Evolutionary conservation across 768 basidiomycete genomes (phyloP), one percentile per base, ranked within the genome.

Genomic region (Postia placenta): DNA sequence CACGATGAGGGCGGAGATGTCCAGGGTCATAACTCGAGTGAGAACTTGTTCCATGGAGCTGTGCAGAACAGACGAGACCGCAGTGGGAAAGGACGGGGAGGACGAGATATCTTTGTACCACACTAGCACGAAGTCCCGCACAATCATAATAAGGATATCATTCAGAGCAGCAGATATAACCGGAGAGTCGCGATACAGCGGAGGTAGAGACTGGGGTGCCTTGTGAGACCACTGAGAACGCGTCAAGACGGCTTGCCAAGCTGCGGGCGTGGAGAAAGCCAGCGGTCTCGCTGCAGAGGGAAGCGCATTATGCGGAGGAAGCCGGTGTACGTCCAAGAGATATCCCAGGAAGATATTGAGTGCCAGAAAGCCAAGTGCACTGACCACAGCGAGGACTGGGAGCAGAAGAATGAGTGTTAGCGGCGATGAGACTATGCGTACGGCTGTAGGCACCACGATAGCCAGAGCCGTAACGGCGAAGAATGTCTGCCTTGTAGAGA

Each of bases 31-130:
- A 1, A 79, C 70, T 40, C 85, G 74, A 9, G 73, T 67, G 11
- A 87, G 59, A 11, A 94, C 56, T 19, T 78, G 72, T 48, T 78
- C 71, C 35, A 91, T 57, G 2, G 80, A 75, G 7, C 76, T 73
- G 59, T 92, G 86, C 26, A 98, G 68, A 7, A 87, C 74, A 1
- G 71, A 69, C 2, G 92, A 89, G 42, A 95, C 84, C 7, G 92
- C 85, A 51, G 80, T 75, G 17, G 95, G 93, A 63, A 99, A 97
- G 3, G 91, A 80, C 3, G 88, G 82, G 0, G 92, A 94, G 11
- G 83, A 75, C 4, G 95, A 97, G 30, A 97, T 73, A 15, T 81
- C 78, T 56, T 75, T 74, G 72, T 95, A 99, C 95, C 95, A 99
- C 11, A 79, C 79, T 46, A 84, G 69, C 17, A 99, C 82, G 63